phyloP scores from a whole-genome alignment of 257 asterid genomes.

The Forsythia viridissima region DNA sequence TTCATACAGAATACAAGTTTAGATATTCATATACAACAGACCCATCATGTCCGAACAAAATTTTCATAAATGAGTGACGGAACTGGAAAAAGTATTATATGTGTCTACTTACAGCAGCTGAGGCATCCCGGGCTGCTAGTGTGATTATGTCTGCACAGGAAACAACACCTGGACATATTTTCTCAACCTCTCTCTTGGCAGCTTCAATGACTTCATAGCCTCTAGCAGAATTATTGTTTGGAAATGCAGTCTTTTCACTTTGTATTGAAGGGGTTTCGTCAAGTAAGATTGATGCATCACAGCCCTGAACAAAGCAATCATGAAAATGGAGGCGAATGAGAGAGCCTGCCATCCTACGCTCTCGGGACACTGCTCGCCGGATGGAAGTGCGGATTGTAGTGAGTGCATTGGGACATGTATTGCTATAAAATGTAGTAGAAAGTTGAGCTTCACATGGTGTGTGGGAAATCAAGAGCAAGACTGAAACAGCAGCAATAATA shows the following conservation, averaged over 20 bases:
- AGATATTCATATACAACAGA: neutral
- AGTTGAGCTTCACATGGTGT: conserved; percentile 15
- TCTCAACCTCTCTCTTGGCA: conserved; percentile 14
- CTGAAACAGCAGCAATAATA: neutral
- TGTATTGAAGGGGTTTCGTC: conserved; percentile 20
- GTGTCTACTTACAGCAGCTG: conserved; percentile 13
- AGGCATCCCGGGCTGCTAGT: conserved; percentile 26
- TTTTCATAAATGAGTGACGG: neutral
- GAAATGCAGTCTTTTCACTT: conserved; percentile 17
- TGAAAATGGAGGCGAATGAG: conserved; percentile 20
- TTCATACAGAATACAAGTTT: neutral
- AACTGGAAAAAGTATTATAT: neutral
- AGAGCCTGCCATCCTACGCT: conserved; percentile 5
- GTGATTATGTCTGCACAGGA: conserved; percentile 29
- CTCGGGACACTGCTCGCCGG: neutral
- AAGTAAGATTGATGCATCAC: conserved; percentile 28
- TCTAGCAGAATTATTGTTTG: conserved; percentile 12
- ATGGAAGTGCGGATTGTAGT: neutral
- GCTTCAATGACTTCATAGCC: conserved; percentile 23
- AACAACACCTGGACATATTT: conserved; percentile 24
- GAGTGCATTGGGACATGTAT: conserved; percentile 14
- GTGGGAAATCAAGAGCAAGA: neutral
- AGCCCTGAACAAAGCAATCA: conserved; percentile 22
- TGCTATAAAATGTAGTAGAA: conserved; percentile 9
- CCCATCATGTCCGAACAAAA: too few species aligned